Evolutionary conservation across 257 asterid species (phyloP).

Genomic region (Solanum etuberosum): DNA sequence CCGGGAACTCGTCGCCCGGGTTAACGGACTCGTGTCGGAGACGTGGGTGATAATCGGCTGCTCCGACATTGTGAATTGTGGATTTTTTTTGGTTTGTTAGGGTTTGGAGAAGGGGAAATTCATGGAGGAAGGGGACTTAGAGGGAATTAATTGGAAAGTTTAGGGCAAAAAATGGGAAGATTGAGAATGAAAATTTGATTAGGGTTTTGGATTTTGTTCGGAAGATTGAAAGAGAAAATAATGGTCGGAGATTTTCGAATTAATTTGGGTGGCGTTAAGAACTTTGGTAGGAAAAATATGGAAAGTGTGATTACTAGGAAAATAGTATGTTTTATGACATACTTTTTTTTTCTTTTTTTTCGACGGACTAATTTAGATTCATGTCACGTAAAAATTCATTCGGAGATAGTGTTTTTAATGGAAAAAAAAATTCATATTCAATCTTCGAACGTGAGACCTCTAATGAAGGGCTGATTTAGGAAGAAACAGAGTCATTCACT

Average conservation of each 20-base stretch:
- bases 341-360: no score
- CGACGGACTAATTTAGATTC: no score
- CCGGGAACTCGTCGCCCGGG: conserved; percentile 62
- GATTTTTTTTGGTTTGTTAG: background rate
- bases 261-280: background rate
- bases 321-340: no score
- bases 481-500: no score
- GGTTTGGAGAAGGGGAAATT: background rate
- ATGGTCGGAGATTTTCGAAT: background rate
- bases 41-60: conserved; percentile 1
- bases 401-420: no score
- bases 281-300: background rate
- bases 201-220: background rate
- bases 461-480: no score
- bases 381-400: no score
- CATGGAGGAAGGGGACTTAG: background rate
- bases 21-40: background rate
- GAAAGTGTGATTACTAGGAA: background rate
- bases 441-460: fast-evolving
- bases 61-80: conserved; percentile 5
- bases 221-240: background rate
- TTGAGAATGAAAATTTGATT: background rate
- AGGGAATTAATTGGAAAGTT: background rate
- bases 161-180: background rate
- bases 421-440: no score